Evolutionary conservation across 169 alveolate species (phyloP).

Genomic region (Perkinsus chesapeaki): DNA sequence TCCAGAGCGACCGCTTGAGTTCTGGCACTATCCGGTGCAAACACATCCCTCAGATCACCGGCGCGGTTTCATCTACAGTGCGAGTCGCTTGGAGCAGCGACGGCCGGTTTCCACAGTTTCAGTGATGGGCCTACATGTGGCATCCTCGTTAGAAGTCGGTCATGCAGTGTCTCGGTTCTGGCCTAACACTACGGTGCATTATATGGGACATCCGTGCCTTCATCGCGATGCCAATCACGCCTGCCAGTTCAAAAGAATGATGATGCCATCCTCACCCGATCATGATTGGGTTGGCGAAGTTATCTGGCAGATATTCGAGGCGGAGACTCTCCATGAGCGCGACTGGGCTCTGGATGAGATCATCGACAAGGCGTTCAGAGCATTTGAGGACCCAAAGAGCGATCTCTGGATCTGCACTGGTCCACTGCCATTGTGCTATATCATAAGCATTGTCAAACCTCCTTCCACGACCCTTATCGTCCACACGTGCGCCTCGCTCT

Average conservation of each 20-base stretch:
- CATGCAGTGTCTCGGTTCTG: background rate
- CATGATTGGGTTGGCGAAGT: background rate
- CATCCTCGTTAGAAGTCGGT: background rate
- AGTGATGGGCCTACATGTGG: background rate
- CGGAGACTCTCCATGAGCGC: background rate
- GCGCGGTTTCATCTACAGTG: no score
- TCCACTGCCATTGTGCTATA: background rate
- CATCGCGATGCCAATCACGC: background rate
- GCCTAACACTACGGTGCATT: background rate
- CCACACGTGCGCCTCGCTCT: background rate
- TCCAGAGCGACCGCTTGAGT: background rate
- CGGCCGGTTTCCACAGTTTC: background rate
- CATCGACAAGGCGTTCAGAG: background rate
- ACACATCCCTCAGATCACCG: no score
- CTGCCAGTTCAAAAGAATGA: background rate
- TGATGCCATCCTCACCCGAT: background rate
- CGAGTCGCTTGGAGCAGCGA: no score
- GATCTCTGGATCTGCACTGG: background rate
- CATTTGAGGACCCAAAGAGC: background rate
- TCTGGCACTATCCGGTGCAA: no score
- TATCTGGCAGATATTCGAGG: background rate
- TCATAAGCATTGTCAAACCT: background rate
- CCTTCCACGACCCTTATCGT: background rate
- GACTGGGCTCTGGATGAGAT: background rate
- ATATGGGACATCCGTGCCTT: background rate